Percentiles rank a stretch among this genome's conserved stretches.
Conservation (phyloP, 495 filamentous ascomycete species). For the Annulohypoxylon bovei region DNA sequence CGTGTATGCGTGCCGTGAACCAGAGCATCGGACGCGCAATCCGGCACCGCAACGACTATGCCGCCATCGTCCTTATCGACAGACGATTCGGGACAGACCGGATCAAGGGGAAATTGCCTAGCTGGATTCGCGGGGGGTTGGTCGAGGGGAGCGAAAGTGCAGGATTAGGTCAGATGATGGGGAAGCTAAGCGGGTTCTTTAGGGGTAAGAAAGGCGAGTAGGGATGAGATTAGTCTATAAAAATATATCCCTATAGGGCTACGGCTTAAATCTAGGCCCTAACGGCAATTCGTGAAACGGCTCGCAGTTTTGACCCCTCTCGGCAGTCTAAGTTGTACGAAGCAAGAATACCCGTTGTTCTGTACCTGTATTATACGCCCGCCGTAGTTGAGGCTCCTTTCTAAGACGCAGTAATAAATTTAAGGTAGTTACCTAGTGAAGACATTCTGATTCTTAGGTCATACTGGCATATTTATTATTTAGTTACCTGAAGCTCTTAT, state of each 20-base stretch:
- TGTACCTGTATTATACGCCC: not conserved
- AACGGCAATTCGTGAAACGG: not conserved
- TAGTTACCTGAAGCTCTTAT: not conserved
- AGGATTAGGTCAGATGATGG: conserved; percentile 64
- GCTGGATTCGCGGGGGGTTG: conserved; percentile 81
- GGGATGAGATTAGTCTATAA: not conserved
- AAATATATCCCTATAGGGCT: not conserved
- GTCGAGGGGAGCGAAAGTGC: conserved; percentile 56
- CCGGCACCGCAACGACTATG: conserved; percentile 87
- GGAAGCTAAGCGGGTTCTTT: conserved; percentile 66
- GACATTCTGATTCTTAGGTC: not conserved
- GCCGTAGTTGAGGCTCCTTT: not conserved
- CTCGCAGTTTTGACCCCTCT: not conserved
- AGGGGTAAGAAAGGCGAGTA: conserved; percentile 50
- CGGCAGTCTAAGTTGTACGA: not conserved
- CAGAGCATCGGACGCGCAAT: conserved; percentile 95
- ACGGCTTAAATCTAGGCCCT: not conserved
- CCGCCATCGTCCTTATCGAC: conserved; percentile 87
- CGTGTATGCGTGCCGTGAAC: conserved; percentile 96
- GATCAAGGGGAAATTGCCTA: conserved; percentile 82
- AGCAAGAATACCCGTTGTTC: not conserved
- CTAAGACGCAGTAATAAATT: not conserved
- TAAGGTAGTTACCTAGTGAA: not conserved
- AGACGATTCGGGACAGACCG: conserved; percentile 73
- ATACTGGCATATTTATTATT: too few relatives aligned